phyloP scores from a whole-genome alignment of 2,329 filamentous ascomycete genomes.

The Paecilomyces sp. region DNA sequence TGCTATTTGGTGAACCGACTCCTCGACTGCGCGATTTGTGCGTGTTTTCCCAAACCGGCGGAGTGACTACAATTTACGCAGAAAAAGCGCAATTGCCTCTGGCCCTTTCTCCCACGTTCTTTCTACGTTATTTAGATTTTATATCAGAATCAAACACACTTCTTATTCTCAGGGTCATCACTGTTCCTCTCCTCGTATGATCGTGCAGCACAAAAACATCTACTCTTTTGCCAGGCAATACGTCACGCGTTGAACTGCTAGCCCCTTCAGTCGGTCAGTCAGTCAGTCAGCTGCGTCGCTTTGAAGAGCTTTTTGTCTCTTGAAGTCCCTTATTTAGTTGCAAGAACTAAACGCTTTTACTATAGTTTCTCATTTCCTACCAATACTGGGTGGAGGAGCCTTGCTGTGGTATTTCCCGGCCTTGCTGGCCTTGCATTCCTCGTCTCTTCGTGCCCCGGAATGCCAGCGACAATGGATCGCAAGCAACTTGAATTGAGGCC shows the following conservation, averaged over 20 bases:
- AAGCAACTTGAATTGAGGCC: background rate
- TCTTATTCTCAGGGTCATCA: background rate
- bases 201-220: background rate
- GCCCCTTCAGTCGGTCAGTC: background rate
- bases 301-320: background rate
- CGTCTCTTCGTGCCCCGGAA: background rate
- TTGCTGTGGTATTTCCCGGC: background rate
- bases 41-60: constrained; percentile 14
- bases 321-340: background rate
- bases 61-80: constrained; percentile 13
- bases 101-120: background rate
- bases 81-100: constrained; percentile 21
- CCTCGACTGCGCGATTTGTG: constrained; percentile 27
- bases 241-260: background rate
- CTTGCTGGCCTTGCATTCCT: background rate
- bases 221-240: background rate
- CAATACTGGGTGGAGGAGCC: background rate
- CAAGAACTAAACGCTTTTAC: background rate
- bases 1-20: background rate
- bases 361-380: background rate
- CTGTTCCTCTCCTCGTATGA: background rate
- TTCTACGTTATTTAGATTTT: background rate
- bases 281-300: background rate
- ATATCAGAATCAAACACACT: background rate
- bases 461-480: background rate